Base-by-base conservation (phyloP, 768 basidiomycete species). In the Amanita phalloides region DNA sequence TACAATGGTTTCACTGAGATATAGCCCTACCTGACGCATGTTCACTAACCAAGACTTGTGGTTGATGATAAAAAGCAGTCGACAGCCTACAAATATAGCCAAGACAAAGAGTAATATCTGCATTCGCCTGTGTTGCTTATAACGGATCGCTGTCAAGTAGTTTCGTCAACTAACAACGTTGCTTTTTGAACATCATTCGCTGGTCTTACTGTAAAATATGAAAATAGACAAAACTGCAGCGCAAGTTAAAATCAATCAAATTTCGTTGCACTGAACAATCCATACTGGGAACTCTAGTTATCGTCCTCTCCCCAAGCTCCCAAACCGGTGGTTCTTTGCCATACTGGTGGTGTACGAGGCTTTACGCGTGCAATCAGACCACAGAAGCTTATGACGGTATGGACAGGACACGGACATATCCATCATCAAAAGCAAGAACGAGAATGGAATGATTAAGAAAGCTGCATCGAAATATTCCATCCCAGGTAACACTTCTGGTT, bases 331-430 rank as follows among this genome's bases (percentile, higher is more conserved):
- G 71, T n/a, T 71, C 65, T 62, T 79, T 75, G 36, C 79, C 81
- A 55, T 91, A 92, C 64, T 92, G 90, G 46, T 78, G 79, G 60
- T 86, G 86, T 42, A 89, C 77, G 41, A 91, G 69, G 53, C 90
- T 92, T 54, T 10, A 28, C 36, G 33, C 25, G n/a, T 28, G 36
- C 23, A 35, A 43, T 35, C 17, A 39, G 54, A 37, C 57, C 48
- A 33, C 17, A 11, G 47, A 17, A 49, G 48, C 28, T 45, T 39
- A 50, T 10, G 9, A 45, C 6, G 17, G n/a, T 11, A 49, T n/a
- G 17, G 32, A 33, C 45, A 51, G 33, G 48, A 53, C 17, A 69
- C 86, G 59, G 62, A 92, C 90, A 91, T 86, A 61, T 90, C 83
- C 86, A 92, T 89, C 70, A 90, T 68, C 13, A 90, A 60, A 36